A percentile compares a stretch with the other conserved stretches of the same genome.
Evolutionary conservation across 208 protist species (phyloP).

Genomic region (Balamuthia mandrillaris): DNA sequence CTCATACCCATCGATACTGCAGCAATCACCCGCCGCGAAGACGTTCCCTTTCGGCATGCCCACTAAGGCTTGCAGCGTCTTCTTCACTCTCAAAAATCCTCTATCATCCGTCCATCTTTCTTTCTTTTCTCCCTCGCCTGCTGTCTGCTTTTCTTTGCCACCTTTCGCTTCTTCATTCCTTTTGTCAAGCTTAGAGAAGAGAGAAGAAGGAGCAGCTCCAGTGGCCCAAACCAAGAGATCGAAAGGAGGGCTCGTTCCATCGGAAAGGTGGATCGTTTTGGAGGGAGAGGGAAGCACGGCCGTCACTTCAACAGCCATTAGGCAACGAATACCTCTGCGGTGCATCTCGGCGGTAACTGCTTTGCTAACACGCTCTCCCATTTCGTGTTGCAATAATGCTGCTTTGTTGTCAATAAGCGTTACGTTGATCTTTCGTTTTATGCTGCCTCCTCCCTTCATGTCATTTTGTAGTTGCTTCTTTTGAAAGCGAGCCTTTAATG

Average conservation of each 20-base stretch:
- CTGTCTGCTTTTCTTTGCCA: not conserved
- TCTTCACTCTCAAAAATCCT: not conserved
- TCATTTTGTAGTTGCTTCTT: too few species aligned
- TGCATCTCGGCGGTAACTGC: not conserved
- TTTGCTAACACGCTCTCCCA: not conserved
- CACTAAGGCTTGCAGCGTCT: not conserved
- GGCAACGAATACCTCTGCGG: too few species aligned
- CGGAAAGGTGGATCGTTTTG: not conserved
- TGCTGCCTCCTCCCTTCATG: too few species aligned
- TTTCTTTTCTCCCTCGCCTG: not conserved
- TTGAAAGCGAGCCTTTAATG: too few species aligned
- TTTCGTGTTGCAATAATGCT: not conserved
- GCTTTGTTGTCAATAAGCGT: not conserved
- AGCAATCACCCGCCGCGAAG: not conserved
- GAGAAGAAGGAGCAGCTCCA: too few species aligned
- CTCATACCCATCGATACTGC: not conserved
- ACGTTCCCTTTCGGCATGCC: not conserved
- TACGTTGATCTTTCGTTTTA: not conserved
- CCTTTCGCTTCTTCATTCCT: not conserved
- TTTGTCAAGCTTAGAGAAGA: too few species aligned
- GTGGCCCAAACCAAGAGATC: not conserved
- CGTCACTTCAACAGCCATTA: too few species aligned
- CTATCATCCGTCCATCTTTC: not conserved
- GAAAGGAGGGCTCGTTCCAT: not conserved
- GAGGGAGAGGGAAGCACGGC: too few species aligned